phyloP scores from a whole-genome alignment of 1,139 yeast species.

The Yamadazyma aaseri region DNA sequence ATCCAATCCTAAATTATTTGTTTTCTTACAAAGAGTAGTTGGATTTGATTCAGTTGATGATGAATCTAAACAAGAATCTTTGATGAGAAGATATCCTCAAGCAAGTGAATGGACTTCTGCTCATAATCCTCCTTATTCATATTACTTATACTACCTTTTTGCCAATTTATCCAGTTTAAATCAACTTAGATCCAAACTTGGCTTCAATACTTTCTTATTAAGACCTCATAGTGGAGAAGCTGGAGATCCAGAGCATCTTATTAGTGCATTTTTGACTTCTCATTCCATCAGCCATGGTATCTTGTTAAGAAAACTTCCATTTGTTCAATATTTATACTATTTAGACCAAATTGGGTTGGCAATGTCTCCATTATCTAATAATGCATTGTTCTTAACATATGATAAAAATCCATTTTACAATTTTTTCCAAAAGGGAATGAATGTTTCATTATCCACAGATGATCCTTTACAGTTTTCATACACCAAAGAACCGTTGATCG shows the following conservation, averaged over 20 bases:
- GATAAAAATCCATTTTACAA: constrained; percentile 91
- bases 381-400: constrained; percentile 91
- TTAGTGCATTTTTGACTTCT: constrained; percentile 83
- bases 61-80: constrained; percentile 86
- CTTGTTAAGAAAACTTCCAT: constrained; percentile 86
- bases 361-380: constrained; percentile 98
- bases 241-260: constrained; percentile 96
- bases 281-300: constrained; percentile 97
- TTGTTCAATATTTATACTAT: constrained; percentile 88
- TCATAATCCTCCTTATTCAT: constrained; percentile 95
- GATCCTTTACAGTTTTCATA: constrained; percentile 83
- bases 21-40: constrained; percentile 88
- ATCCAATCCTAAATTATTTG: constrained; percentile 82
- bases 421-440: constrained; percentile 89
- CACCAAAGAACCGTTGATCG: constrained; percentile 96
- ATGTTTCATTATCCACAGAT: constrained; percentile 83
- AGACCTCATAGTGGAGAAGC: constrained; percentile 99
- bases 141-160: constrained; percentile 84
- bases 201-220: constrained; percentile 83
- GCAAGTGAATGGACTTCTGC: constrained; percentile 77
- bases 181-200: constrained; percentile 70
- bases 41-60: constrained; percentile 99
- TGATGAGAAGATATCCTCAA: constrained; percentile 77
- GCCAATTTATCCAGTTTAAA: constrained; percentile 86
- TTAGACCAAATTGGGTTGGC: constrained; percentile 95